Evolutionary conservation across 305 asterid genomes (phyloP).

Genomic region (Solanum hybrid): DNA sequence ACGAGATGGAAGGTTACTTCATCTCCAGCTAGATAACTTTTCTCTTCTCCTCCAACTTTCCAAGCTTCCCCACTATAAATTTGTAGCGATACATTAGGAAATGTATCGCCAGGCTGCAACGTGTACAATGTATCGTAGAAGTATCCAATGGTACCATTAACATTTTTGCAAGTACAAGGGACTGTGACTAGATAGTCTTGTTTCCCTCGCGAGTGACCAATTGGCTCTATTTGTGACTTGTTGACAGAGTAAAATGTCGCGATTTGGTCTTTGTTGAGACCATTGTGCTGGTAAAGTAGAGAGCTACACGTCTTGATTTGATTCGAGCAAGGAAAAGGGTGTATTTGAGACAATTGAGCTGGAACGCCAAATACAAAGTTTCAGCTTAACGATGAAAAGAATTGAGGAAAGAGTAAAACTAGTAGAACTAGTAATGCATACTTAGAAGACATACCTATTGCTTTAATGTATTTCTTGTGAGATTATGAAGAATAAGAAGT

Average conservation of each 20-base stretch:
- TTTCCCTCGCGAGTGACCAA: conserved; percentile 7
- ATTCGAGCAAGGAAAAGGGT: conserved; percentile 38
- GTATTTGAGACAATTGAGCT: conserved; percentile 6
- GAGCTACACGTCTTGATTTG: conserved; percentile 36
- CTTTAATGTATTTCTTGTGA: not conserved
- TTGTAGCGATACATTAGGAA: conserved; percentile 33
- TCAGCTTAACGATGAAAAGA: not conserved
- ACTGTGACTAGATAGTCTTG: conserved; percentile 45
- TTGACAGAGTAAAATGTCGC: conserved; percentile 40
- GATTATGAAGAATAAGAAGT: not conserved
- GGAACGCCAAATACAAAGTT: conserved; percentile 10
- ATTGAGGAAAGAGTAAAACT: not conserved
- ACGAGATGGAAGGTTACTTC: conserved; percentile 40
- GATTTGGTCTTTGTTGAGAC: conserved; percentile 21
- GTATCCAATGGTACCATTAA: conserved; percentile 40
- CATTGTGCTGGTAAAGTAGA: conserved; percentile 58
- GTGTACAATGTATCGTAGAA: conserved; percentile 48
- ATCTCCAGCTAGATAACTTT: conserved; percentile 9
- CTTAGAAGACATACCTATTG: not conserved
- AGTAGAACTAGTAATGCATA: not conserved
- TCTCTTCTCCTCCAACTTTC: conserved; percentile 27
- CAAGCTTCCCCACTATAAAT: conserved; percentile 52
- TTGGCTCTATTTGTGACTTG: conserved; percentile 30
- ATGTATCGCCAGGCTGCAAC: conserved; percentile 23
- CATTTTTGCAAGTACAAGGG: conserved; percentile 51